Percentiles rank a stretch among this genome's conserved stretches.
These are phyloP conservation scores for Neurospora sp. DNA, from an alignment of 2,329 filamentous ascomycete genomes.

Conservation along the genomic window DNA sequence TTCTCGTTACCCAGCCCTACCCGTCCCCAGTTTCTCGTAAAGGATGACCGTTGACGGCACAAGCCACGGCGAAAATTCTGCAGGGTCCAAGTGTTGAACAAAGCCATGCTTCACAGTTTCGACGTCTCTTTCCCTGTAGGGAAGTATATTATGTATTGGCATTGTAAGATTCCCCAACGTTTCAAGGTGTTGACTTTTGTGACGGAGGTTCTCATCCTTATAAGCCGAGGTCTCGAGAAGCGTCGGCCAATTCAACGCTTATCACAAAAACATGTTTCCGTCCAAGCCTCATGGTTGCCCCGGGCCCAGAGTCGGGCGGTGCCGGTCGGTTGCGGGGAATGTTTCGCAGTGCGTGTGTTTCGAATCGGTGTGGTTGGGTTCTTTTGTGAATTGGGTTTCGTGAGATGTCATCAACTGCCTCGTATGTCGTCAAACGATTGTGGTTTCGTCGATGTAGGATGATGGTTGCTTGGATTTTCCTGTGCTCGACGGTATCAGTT, in stretches of 20 bases:
- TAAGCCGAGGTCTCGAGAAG: background rate
- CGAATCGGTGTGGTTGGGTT: background rate
- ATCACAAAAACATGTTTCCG: background rate
- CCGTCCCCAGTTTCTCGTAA: background rate
- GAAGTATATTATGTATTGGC: background rate
- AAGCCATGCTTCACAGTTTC: background rate
- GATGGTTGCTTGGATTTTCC: background rate
- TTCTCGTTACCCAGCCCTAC: background rate
- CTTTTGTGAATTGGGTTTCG: background rate
- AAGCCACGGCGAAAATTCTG: background rate
- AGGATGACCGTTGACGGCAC: background rate
- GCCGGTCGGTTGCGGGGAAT: background rate
- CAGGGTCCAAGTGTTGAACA: background rate
- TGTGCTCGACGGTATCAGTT: background rate
- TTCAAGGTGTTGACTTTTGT: background rate
- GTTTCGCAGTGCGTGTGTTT: background rate
- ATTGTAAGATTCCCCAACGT: background rate
- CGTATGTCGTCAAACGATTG: background rate
- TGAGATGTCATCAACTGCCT: background rate
- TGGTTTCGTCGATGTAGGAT: background rate
- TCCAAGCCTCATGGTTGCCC: background rate
- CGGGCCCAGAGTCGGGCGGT: background rate
- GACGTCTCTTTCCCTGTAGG: background rate
- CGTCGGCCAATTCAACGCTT: background rate
- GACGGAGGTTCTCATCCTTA: background rate